Evolutionary conservation across 345 rosid species (phyloP).

Genomic region (Bruguiera gymnorhiza): DNA sequence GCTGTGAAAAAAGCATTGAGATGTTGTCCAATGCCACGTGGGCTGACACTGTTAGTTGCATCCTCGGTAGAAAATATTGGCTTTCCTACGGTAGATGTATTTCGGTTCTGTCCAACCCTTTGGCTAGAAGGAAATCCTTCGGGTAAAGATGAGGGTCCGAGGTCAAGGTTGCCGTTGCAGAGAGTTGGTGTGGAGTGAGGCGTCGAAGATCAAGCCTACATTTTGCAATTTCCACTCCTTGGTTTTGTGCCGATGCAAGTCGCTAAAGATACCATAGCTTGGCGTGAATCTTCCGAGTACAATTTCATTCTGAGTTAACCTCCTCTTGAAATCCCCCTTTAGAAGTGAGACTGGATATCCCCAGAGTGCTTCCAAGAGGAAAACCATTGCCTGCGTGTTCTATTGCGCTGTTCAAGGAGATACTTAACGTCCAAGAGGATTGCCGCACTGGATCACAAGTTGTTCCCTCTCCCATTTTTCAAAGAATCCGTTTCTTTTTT

Average conservation of each 20-base stretch:
- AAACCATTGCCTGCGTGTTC: slow-evolving; percentile 50
- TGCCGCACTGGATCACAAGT: slow-evolving; percentile 44
- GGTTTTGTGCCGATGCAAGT: slow-evolving; percentile 60
- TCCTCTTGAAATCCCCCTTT: slow-evolving; percentile 53
- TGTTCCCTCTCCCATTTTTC: slow-evolving; percentile 44
- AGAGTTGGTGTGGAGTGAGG: slow-evolving; percentile 48
- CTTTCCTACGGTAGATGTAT: slow-evolving; percentile 29
- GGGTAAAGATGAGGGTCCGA: slow-evolving; percentile 34
- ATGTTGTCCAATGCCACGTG: slow-evolving; percentile 34
- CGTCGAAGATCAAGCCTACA: slow-evolving; percentile 47
- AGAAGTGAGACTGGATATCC: slow-evolving; percentile 41
- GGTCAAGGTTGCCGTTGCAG: slow-evolving; percentile 34
- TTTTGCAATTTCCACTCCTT: slow-evolving; percentile 64
- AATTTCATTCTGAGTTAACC: slow-evolving; percentile 46
- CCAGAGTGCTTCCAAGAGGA: slow-evolving; percentile 53
- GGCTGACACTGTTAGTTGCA: slow-evolving; percentile 27
- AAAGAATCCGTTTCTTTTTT: too few species aligned
- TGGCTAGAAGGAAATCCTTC: slow-evolving; percentile 52
- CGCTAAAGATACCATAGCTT: slow-evolving; percentile 52
- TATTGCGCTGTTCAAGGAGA: slow-evolving; percentile 42
- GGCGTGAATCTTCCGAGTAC: slow-evolving; percentile 46
- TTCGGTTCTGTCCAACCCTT: slow-evolving; percentile 45
- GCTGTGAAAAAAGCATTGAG: slow-evolving; percentile 21
- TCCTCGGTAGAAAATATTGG: slow-evolving; percentile 30
- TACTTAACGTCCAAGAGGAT: slow-evolving; percentile 41